A percentile compares a stretch with the other conserved stretches of the same genome.
Conservation (phyloP, 139 green algal species). For the Chlamydomonas urium region DNA sequence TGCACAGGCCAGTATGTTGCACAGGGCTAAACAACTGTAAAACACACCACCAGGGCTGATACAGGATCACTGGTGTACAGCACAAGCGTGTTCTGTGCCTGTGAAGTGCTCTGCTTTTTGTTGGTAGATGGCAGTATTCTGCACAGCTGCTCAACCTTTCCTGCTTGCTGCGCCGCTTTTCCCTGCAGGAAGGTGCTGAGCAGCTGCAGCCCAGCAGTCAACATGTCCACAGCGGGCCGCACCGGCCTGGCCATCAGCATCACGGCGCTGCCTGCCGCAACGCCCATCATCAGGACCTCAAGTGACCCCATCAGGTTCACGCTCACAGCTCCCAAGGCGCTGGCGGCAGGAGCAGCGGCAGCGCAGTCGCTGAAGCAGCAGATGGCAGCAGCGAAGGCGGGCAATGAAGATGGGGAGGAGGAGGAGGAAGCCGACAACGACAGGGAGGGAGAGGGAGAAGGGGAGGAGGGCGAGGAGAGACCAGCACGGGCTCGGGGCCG, state of each 20-base stretch:
- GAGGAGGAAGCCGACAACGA: no score
- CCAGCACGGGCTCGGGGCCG: no score
- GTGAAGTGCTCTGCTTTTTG: neutral
- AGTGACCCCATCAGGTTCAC: no score
- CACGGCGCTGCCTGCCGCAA: conserved; percentile 10
- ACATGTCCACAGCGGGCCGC: conserved; percentile 27
- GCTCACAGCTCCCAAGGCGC: no score
- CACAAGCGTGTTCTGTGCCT: neutral
- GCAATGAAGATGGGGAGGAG: no score
- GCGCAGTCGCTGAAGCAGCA: no score
- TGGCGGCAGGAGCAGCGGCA: no score
- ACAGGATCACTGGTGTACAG: neutral
- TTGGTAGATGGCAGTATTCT: neutral
- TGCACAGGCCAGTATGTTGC: neutral
- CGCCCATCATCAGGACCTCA: no score
- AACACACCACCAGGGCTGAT: neutral
- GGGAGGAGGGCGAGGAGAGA: no score
- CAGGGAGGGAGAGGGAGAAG: no score
- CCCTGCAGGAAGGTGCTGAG: conserved; percentile 18
- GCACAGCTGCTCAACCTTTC: neutral
- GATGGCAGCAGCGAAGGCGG: no score
- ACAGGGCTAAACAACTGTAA: neutral
- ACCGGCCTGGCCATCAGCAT: conserved; percentile 25
- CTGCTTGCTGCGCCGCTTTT: neutral
- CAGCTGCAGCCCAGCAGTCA: conserved; percentile 16